Conservation (phyloP, 2,329 filamentous ascomycete species). For the Graphiopsis chlorocephala region DNA sequence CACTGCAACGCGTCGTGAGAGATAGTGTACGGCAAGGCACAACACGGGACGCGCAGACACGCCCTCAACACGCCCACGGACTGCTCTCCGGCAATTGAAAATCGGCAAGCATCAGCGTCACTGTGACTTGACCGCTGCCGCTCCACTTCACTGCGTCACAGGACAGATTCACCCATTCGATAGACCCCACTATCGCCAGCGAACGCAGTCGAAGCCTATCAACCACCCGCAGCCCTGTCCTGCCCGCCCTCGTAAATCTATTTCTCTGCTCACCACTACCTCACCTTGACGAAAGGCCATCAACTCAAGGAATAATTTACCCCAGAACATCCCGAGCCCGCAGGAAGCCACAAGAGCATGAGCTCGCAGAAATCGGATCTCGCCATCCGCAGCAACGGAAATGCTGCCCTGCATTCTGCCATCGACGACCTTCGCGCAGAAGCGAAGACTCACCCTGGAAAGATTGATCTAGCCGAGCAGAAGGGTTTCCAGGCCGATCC, state of each 20-base stretch:
- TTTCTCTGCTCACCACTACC: not conserved
- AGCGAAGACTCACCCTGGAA: slow-evolving; percentile 11
- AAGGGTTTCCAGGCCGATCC: slow-evolving; percentile 48
- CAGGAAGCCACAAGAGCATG: slow-evolving; percentile 29
- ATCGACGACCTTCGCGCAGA: slow-evolving; percentile 17
- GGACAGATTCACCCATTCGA: slow-evolving; percentile 1
- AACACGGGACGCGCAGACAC: not conserved
- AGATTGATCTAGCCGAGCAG: slow-evolving; percentile 19
- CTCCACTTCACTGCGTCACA: slow-evolving; percentile 2
- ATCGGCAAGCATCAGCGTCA: not conserved
- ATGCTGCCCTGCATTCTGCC: slow-evolving; percentile 2
- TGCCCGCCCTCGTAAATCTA: not conserved
- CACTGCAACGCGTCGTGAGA: not conserved
- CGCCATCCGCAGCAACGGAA: slow-evolving; percentile 21
- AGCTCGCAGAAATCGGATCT: slow-evolving; percentile 34
- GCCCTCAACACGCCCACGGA: not conserved
- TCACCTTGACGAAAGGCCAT: not conserved
- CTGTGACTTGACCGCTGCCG: not conserved
- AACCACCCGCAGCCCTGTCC: not conserved
- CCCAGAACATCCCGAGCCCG: not conserved
- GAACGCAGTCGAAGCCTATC: slow-evolving; percentile 6
- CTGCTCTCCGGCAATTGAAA: not conserved
- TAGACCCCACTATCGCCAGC: not conserved
- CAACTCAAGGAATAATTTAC: not conserved
- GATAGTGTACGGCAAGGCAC: not conserved